These are phyloP conservation scores for Euphrasia confusa DNA, from an alignment of 257 asterid genomes.

Conservation along the genomic window DNA sequence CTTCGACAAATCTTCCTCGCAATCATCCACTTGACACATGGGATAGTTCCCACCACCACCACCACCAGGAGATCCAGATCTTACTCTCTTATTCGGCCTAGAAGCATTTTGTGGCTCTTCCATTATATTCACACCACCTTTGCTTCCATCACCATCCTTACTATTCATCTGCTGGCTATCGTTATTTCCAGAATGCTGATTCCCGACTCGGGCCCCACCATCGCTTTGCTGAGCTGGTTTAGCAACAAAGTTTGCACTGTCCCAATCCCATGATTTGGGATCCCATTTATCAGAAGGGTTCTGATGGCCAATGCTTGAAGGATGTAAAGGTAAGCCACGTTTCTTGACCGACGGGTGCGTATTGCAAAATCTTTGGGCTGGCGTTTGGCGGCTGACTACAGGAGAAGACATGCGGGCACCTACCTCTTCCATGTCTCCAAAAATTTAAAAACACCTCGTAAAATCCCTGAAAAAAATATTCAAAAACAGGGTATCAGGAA, in stretches of 20 bases:
- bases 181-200: constrained; percentile 24
- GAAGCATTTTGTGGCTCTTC: constrained; percentile 43
- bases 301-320: constrained; percentile 31
- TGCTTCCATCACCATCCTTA: constrained; percentile 31
- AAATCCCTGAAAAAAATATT: constrained; percentile 14
- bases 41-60: constrained; percentile 38
- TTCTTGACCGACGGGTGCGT: constrained; percentile 47
- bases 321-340: constrained; percentile 50
- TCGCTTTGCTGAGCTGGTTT: constrained; percentile 39
- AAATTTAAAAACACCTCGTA: background rate
- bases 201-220: constrained; percentile 20
- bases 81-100: constrained; percentile 63
- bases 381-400: constrained; percentile 42
- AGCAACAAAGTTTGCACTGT: constrained; percentile 61
- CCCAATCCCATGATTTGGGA: constrained; percentile 79
- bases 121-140: constrained; percentile 28
- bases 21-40: constrained; percentile 80
- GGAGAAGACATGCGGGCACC: constrained; percentile 64
- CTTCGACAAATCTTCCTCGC: constrained; percentile 59
- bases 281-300: constrained; percentile 52
- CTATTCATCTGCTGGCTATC: constrained; percentile 43
- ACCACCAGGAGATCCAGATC: constrained; percentile 70
- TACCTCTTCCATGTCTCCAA: constrained; percentile 48
- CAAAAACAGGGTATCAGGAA: too few relatives aligned
- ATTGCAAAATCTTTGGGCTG: constrained; percentile 37